Percentiles rank a stretch among this genome's conserved stretches.
Conservation (phyloP, 1,284 basidiomycete genomes). For the Moniliella sp. region DNA sequence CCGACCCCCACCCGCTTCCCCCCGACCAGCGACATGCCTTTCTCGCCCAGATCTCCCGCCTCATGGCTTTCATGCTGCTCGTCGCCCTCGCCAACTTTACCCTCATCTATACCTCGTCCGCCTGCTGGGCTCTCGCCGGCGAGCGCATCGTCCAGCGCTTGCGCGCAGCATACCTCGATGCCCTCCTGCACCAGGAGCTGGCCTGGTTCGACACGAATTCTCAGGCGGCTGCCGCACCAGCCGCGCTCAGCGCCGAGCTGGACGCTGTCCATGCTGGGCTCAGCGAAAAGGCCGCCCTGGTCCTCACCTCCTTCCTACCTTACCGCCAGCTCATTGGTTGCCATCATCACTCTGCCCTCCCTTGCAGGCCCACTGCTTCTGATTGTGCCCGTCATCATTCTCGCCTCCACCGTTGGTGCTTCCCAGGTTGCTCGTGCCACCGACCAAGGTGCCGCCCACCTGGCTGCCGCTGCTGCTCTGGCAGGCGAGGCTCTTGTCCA, state of each 20-base stretch:
- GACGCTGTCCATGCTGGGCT: conserved; percentile 20
- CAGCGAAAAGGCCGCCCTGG: conserved; percentile 20
- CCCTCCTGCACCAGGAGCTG: conserved; percentile 36
- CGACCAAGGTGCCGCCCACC: conserved; percentile 11
- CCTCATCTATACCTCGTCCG: conserved; percentile 23
- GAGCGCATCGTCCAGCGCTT: conserved; percentile 18
- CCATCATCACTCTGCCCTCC: conserved; percentile 14
- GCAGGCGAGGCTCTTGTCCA: conserved; percentile 16
- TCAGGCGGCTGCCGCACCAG: conserved; percentile 14
- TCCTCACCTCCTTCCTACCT: conserved; percentile 20
- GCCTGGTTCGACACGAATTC: conserved; percentile 21
- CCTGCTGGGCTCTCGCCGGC: conserved; percentile 19
- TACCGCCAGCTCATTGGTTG: conserved; percentile 10
- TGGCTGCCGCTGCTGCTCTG: conserved; percentile 11
- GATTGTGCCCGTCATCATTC: conserved; percentile 13
- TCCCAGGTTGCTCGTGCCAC: conserved; percentile 12
- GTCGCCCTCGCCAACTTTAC: conserved; percentile 22
- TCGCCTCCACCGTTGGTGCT: conserved; percentile 11
- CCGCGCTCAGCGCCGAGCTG: conserved; percentile 14
- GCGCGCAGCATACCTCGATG: conserved; percentile 35
- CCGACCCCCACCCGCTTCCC: neutral
- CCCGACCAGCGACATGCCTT: conserved; percentile 8
- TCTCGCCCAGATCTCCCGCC: conserved; percentile 3
- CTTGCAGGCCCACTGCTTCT: conserved; percentile 14
- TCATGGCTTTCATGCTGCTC: conserved; percentile 7